These are phyloP conservation scores for Acrocalymma vagum DNA, from an alignment of 2,329 filamentous ascomycete species.

Conservation along the genomic window DNA sequence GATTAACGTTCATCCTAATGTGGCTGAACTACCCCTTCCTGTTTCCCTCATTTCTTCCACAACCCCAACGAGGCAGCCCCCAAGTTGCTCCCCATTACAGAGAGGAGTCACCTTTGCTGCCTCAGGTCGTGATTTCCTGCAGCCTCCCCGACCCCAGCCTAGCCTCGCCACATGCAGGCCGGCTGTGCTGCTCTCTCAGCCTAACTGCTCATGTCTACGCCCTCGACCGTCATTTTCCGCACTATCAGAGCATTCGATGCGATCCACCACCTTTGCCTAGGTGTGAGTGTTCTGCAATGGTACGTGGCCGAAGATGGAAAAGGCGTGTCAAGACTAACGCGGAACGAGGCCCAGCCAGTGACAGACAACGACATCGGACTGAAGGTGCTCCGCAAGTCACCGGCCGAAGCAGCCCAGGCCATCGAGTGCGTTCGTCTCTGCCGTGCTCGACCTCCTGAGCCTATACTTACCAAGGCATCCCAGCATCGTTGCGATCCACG, in stretches of 20 bases:
- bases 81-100: too few relatives aligned
- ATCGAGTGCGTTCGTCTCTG: conserved; percentile 22
- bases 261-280: background rate
- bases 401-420: conserved; percentile 14
- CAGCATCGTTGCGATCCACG: conserved; percentile 38
- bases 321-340: conserved; percentile 16
- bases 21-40: too few relatives aligned
- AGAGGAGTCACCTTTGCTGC: too few relatives aligned
- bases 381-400: conserved; percentile 28
- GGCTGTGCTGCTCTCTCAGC: conserved; percentile 10
- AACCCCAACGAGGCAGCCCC: too few relatives aligned
- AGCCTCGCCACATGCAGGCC: conserved; percentile 12
- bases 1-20: too few relatives aligned
- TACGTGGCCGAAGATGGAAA: conserved; percentile 5
- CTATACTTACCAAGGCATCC: conserved; percentile 9
- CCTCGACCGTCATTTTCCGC: background rate
- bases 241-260: background rate
- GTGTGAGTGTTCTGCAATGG: conserved; percentile 11
- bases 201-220: conserved; percentile 4
- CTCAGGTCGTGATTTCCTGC: too few relatives aligned
- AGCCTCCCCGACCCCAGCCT: too few relatives aligned
- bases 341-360: conserved; percentile 18
- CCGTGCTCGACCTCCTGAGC: background rate
- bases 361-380: conserved; percentile 30
- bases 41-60: too few relatives aligned